Evolutionary conservation across 1,284 basidiomycete genomes (phyloP).

Genomic region (Moesziomyces aphidis): DNA sequence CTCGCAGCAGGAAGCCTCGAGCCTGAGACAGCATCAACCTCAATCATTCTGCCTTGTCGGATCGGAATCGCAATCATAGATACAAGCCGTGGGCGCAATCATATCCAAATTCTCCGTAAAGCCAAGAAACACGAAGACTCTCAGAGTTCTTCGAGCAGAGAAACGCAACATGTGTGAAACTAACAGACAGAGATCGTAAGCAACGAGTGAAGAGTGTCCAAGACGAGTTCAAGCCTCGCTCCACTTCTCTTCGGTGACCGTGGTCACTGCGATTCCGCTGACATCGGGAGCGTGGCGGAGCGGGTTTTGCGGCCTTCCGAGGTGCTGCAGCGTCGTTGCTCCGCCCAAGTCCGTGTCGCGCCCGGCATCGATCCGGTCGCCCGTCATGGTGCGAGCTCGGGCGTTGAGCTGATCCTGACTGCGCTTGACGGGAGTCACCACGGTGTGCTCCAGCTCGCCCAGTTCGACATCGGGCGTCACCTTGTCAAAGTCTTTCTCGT

Average conservation of each 20-base stretch:
- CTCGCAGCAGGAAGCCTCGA: too few relatives aligned
- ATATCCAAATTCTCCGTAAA: too few relatives aligned
- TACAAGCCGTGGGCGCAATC: too few relatives aligned
- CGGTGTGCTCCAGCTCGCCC: constrained; percentile 13
- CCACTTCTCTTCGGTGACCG: constrained; percentile 29
- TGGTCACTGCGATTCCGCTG: constrained; percentile 26
- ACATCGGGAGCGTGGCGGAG: constrained; percentile 22
- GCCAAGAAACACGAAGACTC: too few relatives aligned
- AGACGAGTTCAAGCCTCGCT: constrained; percentile 4
- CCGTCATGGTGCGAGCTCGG: constrained; percentile 1
- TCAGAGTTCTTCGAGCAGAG: too few relatives aligned
- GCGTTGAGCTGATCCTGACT: constrained; percentile 8
- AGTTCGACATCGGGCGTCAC: constrained; percentile 14
- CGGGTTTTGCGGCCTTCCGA: constrained; percentile 13
- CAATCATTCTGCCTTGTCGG: too few relatives aligned
- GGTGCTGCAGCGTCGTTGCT: background rate
- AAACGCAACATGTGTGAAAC: too few relatives aligned
- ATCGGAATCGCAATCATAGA: too few relatives aligned
- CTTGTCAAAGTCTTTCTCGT: constrained; percentile 15
- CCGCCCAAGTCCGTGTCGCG: background rate
- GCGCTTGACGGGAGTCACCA: constrained; percentile 12
- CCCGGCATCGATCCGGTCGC: background rate
- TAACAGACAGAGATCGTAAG: background rate
- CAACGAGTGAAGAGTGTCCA: background rate
- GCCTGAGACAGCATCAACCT: too few relatives aligned